phyloP scores from a whole-genome alignment of 306 rosid species.

The Sophora flavescens region DNA sequence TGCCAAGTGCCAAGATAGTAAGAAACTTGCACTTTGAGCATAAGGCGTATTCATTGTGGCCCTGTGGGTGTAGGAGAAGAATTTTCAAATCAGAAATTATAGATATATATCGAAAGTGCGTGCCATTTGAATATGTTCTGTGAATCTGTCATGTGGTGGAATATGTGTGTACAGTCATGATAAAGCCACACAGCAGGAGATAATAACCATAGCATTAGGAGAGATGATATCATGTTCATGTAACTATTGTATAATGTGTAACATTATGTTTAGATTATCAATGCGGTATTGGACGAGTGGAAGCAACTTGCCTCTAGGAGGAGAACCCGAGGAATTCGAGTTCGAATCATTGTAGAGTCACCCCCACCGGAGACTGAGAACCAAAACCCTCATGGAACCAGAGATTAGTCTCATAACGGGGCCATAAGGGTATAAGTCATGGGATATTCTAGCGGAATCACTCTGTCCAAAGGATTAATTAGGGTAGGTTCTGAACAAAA shows the following conservation, averaged over 20 bases:
- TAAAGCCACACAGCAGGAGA: slow-evolving; percentile 37
- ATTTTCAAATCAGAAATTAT: slow-evolving; percentile 40
- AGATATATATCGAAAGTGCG: slow-evolving; percentile 50
- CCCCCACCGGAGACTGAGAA: too few species aligned
- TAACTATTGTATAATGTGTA: not conserved
- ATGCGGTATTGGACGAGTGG: too few species aligned
- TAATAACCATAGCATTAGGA: slow-evolving; percentile 31
- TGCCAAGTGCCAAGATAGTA: not conserved
- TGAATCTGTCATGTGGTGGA: slow-evolving; percentile 48
- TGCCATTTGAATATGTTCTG: slow-evolving; percentile 35
- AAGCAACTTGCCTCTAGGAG: too few species aligned
- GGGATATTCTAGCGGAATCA: too few species aligned
- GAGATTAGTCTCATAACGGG: too few species aligned
- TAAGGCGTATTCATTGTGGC: slow-evolving; percentile 37
- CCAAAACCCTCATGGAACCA: too few species aligned
- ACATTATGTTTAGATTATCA: too few species aligned
- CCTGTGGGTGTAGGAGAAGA: slow-evolving; percentile 54
- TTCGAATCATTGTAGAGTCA: too few species aligned
- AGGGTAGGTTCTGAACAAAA: too few species aligned
- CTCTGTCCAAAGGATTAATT: too few species aligned
- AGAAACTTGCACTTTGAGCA: slow-evolving; percentile 23
- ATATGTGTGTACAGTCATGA: slow-evolving; percentile 54
- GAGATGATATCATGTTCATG: slow-evolving; percentile 2
- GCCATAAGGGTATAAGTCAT: too few species aligned
- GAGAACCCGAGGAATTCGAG: too few species aligned